These are phyloP conservation scores for Pholiota molesta DNA, from an alignment of 768 basidiomycete genomes.

Conservation along the genomic window DNA sequence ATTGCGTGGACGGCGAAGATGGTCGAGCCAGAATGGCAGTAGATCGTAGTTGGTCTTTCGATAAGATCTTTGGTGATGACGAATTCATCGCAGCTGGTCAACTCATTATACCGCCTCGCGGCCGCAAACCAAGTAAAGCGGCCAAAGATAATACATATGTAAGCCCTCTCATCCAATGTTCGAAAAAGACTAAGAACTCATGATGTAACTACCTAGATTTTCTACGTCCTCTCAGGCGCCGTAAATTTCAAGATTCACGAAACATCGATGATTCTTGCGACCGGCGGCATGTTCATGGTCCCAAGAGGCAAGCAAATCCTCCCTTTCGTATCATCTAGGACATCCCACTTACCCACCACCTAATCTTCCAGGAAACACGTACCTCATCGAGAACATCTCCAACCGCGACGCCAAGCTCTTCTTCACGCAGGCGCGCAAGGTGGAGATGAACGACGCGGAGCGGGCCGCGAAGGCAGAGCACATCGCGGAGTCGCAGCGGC, in stretches of 20 bases:
- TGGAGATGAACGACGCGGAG: constrained; percentile 30
- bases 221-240: constrained; percentile 83
- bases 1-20: constrained; percentile 77
- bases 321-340: not conserved
- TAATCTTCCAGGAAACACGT: constrained; percentile 73
- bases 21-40: constrained; percentile 60
- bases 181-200: not conserved
- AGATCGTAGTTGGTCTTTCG: constrained; percentile 78
- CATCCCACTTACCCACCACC: not conserved
- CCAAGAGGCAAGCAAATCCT: constrained; percentile 68
- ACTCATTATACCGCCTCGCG: constrained; percentile 75
- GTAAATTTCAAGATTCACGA: constrained; percentile 85
- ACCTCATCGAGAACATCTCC: constrained; percentile 87
- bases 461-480: constrained; percentile 21
- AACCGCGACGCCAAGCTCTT: constrained; percentile 82
- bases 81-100: constrained; percentile 92
- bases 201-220: constrained; percentile 34
- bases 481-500: constrained; percentile 22
- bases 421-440: constrained; percentile 85
- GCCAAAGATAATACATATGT: constrained; percentile 86
- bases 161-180: constrained; percentile 1
- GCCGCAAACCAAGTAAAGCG: constrained; percentile 84
- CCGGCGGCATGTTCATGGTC: constrained; percentile 88
- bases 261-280: constrained; percentile 73
- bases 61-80: constrained; percentile 91